Evolutionary conservation across 2,329 filamentous ascomycete genomes (phyloP).

Genomic region (Ophiocordyceps unilateralis): DNA sequence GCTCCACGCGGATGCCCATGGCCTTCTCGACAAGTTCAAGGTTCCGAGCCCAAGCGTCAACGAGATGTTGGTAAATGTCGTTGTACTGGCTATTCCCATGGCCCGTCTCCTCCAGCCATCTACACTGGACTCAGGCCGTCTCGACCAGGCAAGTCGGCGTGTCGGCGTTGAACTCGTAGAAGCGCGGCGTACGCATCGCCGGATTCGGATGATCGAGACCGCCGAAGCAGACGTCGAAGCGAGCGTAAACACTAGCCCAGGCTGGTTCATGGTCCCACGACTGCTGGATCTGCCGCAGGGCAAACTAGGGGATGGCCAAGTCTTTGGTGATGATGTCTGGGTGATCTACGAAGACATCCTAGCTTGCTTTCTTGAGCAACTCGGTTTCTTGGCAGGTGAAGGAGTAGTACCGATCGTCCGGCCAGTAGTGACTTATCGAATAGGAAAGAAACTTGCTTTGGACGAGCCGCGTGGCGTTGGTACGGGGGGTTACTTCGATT

Average conservation of each 20-base stretch:
- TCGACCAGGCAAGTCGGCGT: constrained; percentile 2
- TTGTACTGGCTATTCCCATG: constrained; percentile 1
- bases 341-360: constrained; percentile 1
- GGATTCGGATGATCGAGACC: constrained; percentile 2
- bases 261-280: constrained; percentile 1
- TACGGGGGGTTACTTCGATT: neutral
- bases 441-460: constrained; percentile 2
- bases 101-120: constrained; percentile 1
- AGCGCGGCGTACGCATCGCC: constrained; percentile 1
- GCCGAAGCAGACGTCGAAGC: constrained; percentile 2
- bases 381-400: neutral
- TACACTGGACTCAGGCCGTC: neutral
- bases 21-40: neutral
- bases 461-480: neutral
- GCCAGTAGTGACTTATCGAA: constrained; percentile 1
- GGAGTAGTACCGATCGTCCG: constrained; percentile 2
- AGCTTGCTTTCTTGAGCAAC: constrained; percentile 1
- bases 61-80: neutral
- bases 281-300: neutral
- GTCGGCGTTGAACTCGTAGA: constrained; percentile 4
- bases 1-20: neutral
- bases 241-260: constrained; percentile 2
- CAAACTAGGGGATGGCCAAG: constrained; percentile 1
- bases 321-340: neutral
- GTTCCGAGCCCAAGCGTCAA: constrained; percentile 1